phyloP scores from a whole-genome alignment of 768 basidiomycete species.

The Boletus pseudopeckii region DNA sequence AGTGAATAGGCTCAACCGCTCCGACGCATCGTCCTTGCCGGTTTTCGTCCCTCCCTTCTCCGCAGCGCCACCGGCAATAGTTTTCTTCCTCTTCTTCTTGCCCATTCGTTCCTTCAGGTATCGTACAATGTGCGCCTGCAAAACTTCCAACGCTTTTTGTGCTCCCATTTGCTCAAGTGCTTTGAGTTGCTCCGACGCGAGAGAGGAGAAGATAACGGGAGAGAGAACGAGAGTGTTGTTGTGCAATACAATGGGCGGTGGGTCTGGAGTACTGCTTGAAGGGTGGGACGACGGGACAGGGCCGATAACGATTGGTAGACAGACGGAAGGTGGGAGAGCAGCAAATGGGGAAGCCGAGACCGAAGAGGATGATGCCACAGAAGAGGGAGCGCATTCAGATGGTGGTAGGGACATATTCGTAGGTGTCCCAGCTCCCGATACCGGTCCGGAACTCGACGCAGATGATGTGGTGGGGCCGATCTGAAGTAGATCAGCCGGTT shows the following conservation, averaged over 20 bases:
- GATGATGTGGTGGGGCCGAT: background rate
- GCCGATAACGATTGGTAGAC: conserved; percentile 74
- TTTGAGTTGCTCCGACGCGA: conserved; percentile 68
- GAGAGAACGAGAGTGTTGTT: conserved; percentile 82
- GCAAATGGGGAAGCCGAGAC: conserved; percentile 23
- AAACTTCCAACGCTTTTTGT: conserved; percentile 72
- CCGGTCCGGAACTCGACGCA: conserved; percentile 2
- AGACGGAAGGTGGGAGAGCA: conserved; percentile 42
- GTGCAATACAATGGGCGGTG: conserved; percentile 71
- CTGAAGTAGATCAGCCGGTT: conserved; percentile 3
- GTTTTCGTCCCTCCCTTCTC: conserved; percentile 43
- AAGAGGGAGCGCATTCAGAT: conserved; percentile 10
- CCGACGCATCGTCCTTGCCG: conserved; percentile 33
- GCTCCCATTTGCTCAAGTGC: conserved; percentile 80
- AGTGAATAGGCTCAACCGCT: conserved; percentile 41
- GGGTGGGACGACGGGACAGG: conserved; percentile 66
- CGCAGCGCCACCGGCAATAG: conserved; percentile 27
- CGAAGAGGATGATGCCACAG: conserved; percentile 4
- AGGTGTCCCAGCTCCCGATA: conserved; percentile 4
- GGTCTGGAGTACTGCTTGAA: conserved; percentile 42
- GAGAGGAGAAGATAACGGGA: conserved; percentile 77
- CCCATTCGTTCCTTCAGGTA: conserved; percentile 73
- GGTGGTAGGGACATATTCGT: conserved; percentile 20
- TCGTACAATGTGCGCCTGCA: conserved; percentile 83
- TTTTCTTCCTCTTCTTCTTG: conserved; percentile 39